Base-by-base conservation (phyloP, 805 yeast genomes). In the Metschnikowia noctiluminum region DNA sequence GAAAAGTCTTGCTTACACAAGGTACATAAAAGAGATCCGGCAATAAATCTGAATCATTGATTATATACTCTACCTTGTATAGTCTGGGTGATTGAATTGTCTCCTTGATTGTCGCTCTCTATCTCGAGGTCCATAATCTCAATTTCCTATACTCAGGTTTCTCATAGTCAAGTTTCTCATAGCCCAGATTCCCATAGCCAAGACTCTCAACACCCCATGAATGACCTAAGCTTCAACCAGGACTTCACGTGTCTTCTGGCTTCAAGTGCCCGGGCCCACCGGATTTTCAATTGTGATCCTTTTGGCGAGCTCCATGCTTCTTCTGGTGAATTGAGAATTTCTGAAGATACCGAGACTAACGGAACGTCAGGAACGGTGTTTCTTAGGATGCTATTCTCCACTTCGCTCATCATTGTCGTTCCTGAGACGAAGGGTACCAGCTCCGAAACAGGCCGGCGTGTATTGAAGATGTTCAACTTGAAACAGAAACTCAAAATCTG, bases 401-500 rank as follows among this genome's bases (percentile, higher is more conserved):
- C 76, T 1, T 68, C 74, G 10, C 57, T 73, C 14, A 70, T 74
- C 2, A 66, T 73, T 11, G 65, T 73, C 1, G 70, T 73, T 3
- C 77, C 77, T 3, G 60, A 64, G 43, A 48, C 58, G 14, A 45
- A 49, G 31, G 50, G 49, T 31, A 40, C 48, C 11, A 37, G 50
- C 7, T 69, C 10, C 26, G 36, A 21, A 12, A 34, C 13, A 7
- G 36, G 70, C 16, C 63, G 63, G 43, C 56, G 74, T n/a, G 50
- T 65, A 15, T 55, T 73, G 31, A 68, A 68, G 45, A 69, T 73
- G 14, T 68, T 62, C 57, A 73, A 73, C 48, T 59, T 71, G 44
- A 73, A 72, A 55, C 76, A 70, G 49, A 67, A 68, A 44, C 52
- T 70, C 40, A 71, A 71, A 61, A 89, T 92, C 15, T 92, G 98